Percentiles rank a stretch among this genome's conserved stretches.
These are phyloP conservation scores for Chalara sp. DNA, from an alignment of 2,329 filamentous ascomycete genomes.

Conservation along the genomic window DNA sequence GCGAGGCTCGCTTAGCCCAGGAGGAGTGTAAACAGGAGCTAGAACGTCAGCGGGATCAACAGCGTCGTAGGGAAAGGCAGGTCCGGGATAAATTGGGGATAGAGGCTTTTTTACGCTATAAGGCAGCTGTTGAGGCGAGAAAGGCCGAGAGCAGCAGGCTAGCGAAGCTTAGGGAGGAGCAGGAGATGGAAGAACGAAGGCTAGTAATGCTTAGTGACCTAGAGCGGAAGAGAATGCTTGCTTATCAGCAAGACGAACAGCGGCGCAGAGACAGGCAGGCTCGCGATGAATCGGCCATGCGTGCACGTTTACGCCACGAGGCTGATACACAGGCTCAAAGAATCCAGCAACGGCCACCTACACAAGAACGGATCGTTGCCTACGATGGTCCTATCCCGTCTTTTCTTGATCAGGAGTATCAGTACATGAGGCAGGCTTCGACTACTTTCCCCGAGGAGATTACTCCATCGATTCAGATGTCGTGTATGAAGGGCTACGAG, in stretches of 20 bases:
- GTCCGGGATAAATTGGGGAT: no score
- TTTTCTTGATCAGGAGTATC: slow-evolving; percentile 11
- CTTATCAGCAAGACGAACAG: not conserved
- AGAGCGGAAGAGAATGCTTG: not conserved
- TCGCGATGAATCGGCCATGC: slow-evolving; percentile 4
- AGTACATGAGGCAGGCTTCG: slow-evolving; percentile 11
- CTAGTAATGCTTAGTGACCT: no score
- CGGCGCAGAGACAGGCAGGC: not conserved
- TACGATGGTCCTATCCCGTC: slow-evolving; percentile 10
- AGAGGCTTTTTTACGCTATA: not conserved
- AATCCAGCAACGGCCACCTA: slow-evolving; percentile 5
- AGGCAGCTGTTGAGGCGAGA: not conserved
- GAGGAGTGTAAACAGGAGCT: not conserved
- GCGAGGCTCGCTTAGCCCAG: not conserved
- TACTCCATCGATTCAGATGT: slow-evolving; percentile 5
- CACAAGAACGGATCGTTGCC: slow-evolving; percentile 7
- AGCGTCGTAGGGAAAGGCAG: not conserved
- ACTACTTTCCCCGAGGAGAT: slow-evolving; percentile 5
- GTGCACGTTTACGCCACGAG: slow-evolving; percentile 1
- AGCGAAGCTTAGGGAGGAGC: not conserved
- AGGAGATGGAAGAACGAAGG: not conserved
- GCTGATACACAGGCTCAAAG: slow-evolving; percentile 3
- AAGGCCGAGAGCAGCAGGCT: not conserved
- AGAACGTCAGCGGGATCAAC: not conserved
- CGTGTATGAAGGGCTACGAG: slow-evolving; percentile 7